A percentile compares a stretch with the other conserved stretches of the same genome.
phyloP scores from a whole-genome alignment of 140 eudicot species.

The Erigeron philadelphicus region DNA sequence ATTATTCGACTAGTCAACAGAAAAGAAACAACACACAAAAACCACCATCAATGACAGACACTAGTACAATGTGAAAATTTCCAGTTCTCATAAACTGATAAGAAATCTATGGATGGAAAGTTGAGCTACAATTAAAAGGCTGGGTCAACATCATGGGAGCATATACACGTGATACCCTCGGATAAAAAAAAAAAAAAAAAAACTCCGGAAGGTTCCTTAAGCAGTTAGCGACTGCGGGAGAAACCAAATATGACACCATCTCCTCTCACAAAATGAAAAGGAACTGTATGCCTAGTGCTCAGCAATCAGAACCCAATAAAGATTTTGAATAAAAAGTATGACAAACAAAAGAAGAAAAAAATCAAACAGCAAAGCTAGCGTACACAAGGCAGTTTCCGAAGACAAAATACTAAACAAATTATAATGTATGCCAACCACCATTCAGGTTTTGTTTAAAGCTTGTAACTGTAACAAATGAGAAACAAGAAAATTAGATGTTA shows the following conservation, averaged over 20 bases:
- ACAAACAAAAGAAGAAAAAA: background rate
- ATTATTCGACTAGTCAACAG: background rate
- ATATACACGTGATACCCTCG: constrained; percentile 25
- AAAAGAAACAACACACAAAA: constrained; percentile 22
- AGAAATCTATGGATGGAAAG: background rate
- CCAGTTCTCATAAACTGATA: background rate
- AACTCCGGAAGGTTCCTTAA: constrained; percentile 25
- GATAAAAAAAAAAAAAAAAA: background rate
- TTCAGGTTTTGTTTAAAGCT: background rate
- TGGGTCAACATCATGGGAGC: constrained; percentile 11
- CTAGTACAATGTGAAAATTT: constrained; percentile 1
- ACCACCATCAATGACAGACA: constrained; percentile 17
- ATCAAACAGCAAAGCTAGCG: background rate
- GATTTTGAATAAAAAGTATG: background rate
- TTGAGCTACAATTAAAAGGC: background rate
- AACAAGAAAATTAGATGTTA: background rate
- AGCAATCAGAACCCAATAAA: constrained; percentile 29
- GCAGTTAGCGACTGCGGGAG: constrained; percentile 94
- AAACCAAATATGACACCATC: constrained; percentile 96
- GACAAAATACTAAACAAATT: background rate
- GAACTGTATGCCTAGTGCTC: constrained; percentile 87
- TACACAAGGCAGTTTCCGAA: background rate
- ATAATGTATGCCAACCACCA: background rate
- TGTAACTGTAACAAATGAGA: background rate
- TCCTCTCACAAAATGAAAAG: constrained; percentile 92